A percentile compares a stretch with the other conserved stretches of the same genome.
Conservation (phyloP, 371 early-diverging fungal genomes). For the Actinomortierella wolfii region DNA sequence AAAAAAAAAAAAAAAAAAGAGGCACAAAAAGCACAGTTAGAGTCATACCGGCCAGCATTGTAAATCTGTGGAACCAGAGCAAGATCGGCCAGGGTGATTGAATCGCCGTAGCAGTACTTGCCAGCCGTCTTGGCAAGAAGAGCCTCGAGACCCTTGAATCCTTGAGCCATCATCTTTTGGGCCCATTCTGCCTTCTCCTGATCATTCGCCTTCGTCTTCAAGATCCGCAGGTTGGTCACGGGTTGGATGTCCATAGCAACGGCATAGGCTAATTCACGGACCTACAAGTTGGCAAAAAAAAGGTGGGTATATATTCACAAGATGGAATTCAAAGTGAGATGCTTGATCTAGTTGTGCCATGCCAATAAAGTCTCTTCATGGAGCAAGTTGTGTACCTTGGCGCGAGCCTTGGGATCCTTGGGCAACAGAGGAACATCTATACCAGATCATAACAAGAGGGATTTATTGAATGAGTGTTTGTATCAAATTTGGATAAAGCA, state of each 20-base stretch:
- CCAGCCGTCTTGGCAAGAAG: slow-evolving; percentile 66
- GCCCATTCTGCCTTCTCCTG: slow-evolving; percentile 61
- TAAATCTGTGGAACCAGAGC: slow-evolving; percentile 81
- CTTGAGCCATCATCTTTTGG: slow-evolving; percentile 53
- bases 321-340: neutral
- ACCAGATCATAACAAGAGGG: neutral
- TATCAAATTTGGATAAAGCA: no score
- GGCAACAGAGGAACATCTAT: slow-evolving; percentile 71
- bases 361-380: no score
- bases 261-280: slow-evolving; percentile 64
- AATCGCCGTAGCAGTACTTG: slow-evolving; percentile 80
- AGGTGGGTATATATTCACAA: neutral
- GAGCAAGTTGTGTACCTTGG: slow-evolving; percentile 49
- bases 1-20: neutral
- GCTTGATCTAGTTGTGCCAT: neutral
- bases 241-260: slow-evolving; percentile 88
- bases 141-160: slow-evolving; percentile 72
- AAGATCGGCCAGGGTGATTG: slow-evolving; percentile 86
- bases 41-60: slow-evolving; percentile 70
- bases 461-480: neutral
- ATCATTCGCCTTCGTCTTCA: slow-evolving; percentile 52
- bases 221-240: slow-evolving; percentile 74
- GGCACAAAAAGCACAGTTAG: neutral
- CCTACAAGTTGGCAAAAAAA: slow-evolving; percentile 40
- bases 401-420: slow-evolving; percentile 60